A percentile compares a stretch with the other conserved stretches of the same genome.
phyloP scores from a whole-genome alignment of 306 rosid species.

The Potentilla sterilis region DNA sequence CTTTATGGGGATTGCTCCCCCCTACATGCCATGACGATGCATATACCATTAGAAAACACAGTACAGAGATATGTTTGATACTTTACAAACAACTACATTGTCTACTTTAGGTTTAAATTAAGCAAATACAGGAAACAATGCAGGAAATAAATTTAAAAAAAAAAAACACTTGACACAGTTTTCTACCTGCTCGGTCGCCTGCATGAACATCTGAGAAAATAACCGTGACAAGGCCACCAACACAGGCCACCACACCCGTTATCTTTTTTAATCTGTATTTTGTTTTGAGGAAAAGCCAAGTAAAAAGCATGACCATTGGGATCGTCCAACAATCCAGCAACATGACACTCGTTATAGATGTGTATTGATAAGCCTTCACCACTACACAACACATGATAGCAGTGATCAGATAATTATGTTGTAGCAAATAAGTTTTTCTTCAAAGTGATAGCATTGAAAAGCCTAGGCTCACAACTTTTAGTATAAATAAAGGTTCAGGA shows the following conservation, averaged over 20 bases:
- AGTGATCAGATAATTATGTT: constrained; percentile 7
- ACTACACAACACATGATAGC: constrained; percentile 50
- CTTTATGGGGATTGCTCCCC: constrained; percentile 70
- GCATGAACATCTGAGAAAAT: constrained; percentile 93
- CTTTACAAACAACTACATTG: neutral
- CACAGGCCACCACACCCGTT: constrained; percentile 71
- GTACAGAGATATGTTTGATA: constrained; percentile 8
- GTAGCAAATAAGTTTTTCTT: neutral
- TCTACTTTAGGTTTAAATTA: constrained; percentile 4
- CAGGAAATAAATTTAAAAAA: too few relatives aligned
- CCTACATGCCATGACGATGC: constrained; percentile 44
- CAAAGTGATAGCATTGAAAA: neutral
- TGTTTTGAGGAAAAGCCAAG: constrained; percentile 95
- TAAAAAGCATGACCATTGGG: constrained; percentile 86
- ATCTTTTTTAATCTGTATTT: constrained; percentile 73
- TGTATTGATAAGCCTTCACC: constrained; percentile 97
- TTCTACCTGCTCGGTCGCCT: constrained; percentile 73
- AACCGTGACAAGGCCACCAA: constrained; percentile 82
- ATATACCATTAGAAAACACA: constrained; percentile 28
- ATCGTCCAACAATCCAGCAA: constrained; percentile 97
- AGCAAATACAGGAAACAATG: constrained; percentile 7
- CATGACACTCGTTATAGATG: constrained; percentile 92
- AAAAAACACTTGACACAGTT: neutral
- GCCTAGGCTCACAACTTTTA: neutral
- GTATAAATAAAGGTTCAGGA: neutral